phyloP scores from a whole-genome alignment of 129 eudicot species.

The Erigeron canadensis region DNA sequence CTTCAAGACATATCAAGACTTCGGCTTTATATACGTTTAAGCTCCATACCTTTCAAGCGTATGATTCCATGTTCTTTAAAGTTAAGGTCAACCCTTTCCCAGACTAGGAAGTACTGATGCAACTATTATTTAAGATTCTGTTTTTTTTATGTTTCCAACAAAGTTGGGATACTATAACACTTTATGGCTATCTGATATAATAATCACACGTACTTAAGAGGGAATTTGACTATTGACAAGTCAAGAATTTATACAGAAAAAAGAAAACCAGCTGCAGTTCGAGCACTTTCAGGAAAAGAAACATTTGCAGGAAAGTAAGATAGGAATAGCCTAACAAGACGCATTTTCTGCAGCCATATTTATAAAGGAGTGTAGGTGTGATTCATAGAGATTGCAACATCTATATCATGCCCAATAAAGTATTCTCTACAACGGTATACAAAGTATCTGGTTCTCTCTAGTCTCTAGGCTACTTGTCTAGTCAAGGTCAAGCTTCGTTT shows the following conservation, averaged over 20 bases:
- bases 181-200: not conserved
- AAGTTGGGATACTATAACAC: not conserved
- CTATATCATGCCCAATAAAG: conserved; percentile 13
- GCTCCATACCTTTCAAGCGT: conserved; percentile 7
- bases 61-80: conserved; percentile 1
- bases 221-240: not conserved
- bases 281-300: conserved; percentile 14
- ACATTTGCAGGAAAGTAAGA: not conserved
- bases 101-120: conserved; percentile 5
- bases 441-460: conserved; percentile 5
- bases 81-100: conserved; percentile 5
- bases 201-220: not conserved
- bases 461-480: conserved; percentile 15
- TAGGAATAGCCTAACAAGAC: conserved; percentile 6
- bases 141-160: not conserved
- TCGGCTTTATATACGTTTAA: not conserved
- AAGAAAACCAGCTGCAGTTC: not conserved
- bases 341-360: not conserved
- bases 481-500: conserved; percentile 7
- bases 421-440: not conserved
- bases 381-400: conserved; percentile 13
- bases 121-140: not conserved
- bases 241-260: conserved; percentile 11
- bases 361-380: conserved; percentile 1
- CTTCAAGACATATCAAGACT: conserved; percentile 12